Evolutionary conservation across 257 asterid genomes (phyloP).

Genomic region (Paulownia fortunei): DNA sequence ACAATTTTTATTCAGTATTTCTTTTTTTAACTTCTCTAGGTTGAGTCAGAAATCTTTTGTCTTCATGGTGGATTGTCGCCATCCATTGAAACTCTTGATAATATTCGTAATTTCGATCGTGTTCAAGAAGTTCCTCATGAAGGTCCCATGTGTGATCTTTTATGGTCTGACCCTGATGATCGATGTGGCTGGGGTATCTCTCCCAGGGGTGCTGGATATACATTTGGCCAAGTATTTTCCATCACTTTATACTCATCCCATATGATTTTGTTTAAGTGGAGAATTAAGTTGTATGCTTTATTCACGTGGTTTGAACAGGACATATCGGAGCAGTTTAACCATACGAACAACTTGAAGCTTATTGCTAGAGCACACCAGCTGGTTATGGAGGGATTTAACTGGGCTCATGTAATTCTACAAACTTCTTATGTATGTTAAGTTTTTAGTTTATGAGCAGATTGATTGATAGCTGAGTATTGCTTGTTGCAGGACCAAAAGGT

Average conservation of each 20-base stretch:
- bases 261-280: slow-evolving; percentile 5
- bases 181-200: slow-evolving; percentile 92
- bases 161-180: slow-evolving; percentile 93
- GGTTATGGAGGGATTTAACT: slow-evolving; percentile 90
- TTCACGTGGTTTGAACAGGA: slow-evolving; percentile 56
- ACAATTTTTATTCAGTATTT: not conserved
- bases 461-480: slow-evolving; percentile 24
- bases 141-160: slow-evolving; percentile 87
- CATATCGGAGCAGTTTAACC: slow-evolving; percentile 85
- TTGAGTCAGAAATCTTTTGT: slow-evolving; percentile 84
- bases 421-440: slow-evolving; percentile 7
- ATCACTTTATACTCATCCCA: not conserved
- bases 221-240: slow-evolving; percentile 75
- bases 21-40: slow-evolving; percentile 46
- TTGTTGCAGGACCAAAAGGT: slow-evolving; percentile 80
- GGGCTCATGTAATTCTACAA: slow-evolving; percentile 70
- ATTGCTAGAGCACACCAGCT: slow-evolving; percentile 90
- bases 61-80: slow-evolving; percentile 91
- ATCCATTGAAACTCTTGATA: slow-evolving; percentile 77
- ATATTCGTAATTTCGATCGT: slow-evolving; percentile 77
- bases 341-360: slow-evolving; percentile 72
- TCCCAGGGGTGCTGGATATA: slow-evolving; percentile 91
- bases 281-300: slow-evolving; percentile 3
- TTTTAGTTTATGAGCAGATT: slow-evolving; percentile 8
- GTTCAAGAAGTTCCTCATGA: slow-evolving; percentile 94